These are phyloP conservation scores for Physcia stellaris DNA, from an alignment of 495 filamentous ascomycete genomes.

Conservation along the genomic window DNA sequence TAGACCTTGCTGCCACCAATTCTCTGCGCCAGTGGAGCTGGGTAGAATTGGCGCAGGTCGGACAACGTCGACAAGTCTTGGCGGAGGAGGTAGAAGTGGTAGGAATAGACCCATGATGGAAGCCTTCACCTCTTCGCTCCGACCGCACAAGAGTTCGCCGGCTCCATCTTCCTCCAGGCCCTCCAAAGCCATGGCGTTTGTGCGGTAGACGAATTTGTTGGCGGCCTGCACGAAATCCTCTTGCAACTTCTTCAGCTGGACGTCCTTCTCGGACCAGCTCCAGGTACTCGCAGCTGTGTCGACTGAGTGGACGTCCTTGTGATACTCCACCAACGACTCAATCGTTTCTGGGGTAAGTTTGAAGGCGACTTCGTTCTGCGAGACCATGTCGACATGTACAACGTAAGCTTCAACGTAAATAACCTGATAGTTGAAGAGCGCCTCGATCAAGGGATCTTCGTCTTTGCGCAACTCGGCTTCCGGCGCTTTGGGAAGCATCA, in stretches of 20 bases:
- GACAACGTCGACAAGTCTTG: constrained; percentile 82
- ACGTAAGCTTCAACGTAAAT: constrained; percentile 95
- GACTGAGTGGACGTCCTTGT: constrained; percentile 91
- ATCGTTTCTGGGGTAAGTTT: constrained; percentile 98
- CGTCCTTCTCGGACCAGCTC: constrained; percentile 95
- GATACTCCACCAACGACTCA: constrained; percentile 86
- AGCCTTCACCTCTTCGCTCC: constrained; percentile 87
- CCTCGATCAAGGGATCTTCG: constrained; percentile 77
- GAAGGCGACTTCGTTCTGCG: constrained; percentile 93
- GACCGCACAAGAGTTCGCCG: constrained; percentile 81
- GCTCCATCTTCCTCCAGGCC: constrained; percentile 94
- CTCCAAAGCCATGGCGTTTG: constrained; percentile 79
- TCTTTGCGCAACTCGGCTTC: constrained; percentile 78
- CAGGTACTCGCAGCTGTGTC: constrained; percentile 81
- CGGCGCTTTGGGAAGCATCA: constrained; percentile 87
- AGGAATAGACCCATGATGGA: constrained; percentile 75
- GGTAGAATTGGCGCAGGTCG: constrained; percentile 74
- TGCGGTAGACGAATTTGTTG: constrained; percentile 95
- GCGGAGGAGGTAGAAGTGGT: constrained; percentile 83
- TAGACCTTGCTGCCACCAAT: constrained; percentile 60
- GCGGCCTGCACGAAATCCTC: constrained; percentile 94
- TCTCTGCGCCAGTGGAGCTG: constrained; percentile 62
- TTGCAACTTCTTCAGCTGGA: constrained; percentile 92
- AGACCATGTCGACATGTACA: constrained; percentile 98
- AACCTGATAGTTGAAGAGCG: constrained; percentile 86